Percentiles rank a stretch among this genome's conserved stretches.
Evolutionary conservation across 441 rosid species (phyloP).

Genomic region (Kokia cookei): DNA sequence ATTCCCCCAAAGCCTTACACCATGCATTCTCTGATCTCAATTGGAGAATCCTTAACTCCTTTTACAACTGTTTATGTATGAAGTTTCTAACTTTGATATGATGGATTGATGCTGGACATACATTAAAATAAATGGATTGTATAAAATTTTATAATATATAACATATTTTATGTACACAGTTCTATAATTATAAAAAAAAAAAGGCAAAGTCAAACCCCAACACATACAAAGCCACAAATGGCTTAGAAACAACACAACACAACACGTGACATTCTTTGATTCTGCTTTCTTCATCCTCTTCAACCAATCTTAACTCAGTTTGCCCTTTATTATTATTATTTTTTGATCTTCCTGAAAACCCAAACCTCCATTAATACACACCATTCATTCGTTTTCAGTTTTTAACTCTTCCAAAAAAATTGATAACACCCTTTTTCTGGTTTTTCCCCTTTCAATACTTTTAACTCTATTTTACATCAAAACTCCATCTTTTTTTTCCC

Average conservation of each 20-base stretch:
- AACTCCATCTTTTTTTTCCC: not conserved
- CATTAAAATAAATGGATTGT: no score
- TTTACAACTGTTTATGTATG: no score
- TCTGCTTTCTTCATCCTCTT: not conserved
- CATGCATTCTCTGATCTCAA: no score
- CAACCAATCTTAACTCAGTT: not conserved
- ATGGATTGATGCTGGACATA: no score
- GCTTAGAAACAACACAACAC: not conserved
- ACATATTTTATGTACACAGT: no score
- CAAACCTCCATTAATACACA: not conserved
- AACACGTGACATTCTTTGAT: not conserved
- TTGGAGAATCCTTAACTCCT: no score
- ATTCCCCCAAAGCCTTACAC: no score
- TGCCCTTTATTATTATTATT: not conserved
- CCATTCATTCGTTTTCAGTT: not conserved
- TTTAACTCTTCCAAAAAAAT: not conserved
- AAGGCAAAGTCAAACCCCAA: not conserved
- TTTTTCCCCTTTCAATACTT: not conserved
- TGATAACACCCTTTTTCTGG: not conserved
- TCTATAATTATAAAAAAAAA: no score
- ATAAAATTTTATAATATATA: no score
- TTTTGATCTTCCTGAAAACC: not conserved
- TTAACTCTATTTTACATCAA: not conserved
- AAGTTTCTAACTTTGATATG: no score
- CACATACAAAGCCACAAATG: not conserved